These are phyloP conservation scores for Leccinum subgranulosum DNA, from an alignment of 768 basidiomycete species.

Conservation along the genomic window DNA sequence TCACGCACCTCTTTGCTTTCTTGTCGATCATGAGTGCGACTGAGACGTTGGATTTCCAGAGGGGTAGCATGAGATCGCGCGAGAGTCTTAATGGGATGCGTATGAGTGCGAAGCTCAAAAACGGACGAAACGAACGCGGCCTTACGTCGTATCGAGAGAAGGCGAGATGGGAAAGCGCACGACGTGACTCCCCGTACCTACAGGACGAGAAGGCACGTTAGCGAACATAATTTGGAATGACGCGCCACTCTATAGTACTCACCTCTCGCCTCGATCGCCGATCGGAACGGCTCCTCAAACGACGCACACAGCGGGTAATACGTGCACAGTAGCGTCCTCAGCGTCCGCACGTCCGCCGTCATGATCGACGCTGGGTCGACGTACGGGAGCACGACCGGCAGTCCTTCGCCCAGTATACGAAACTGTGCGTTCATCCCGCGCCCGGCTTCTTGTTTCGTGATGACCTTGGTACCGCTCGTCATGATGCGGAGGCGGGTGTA, in stretches of 20 bases:
- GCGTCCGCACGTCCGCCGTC: conserved; percentile 47
- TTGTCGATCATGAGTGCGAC: conserved; percentile 94
- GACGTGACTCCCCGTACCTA: conserved; percentile 71
- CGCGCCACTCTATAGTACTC: neutral
- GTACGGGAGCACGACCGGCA: conserved; percentile 82
- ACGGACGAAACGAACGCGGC: neutral
- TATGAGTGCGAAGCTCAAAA: neutral
- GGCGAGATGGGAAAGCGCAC: conserved; percentile 61
- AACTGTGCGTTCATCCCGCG: conserved; percentile 58
- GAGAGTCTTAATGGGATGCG: conserved; percentile 44
- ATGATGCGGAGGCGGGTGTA: conserved; percentile 83
- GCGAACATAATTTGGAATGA: neutral
- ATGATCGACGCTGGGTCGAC: conserved; percentile 64
- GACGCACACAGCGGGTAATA: conserved; percentile 76
- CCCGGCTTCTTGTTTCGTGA: conserved; percentile 83
- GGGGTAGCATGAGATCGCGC: conserved; percentile 85
- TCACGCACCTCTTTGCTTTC: conserved; percentile 81
- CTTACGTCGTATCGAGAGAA: conserved; percentile 54
- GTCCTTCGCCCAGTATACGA: conserved; percentile 79
- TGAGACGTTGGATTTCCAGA: conserved; percentile 92
- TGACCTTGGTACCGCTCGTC: conserved; percentile 91
- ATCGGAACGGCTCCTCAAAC: conserved; percentile 60
- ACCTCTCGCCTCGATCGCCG: conserved; percentile 54
- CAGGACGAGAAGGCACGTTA: neutral
- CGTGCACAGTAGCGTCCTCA: conserved; percentile 68